Evolutionary conservation across 1,139 yeast species (phyloP), one percentile per base, ranked within the genome.

Genomic region (Martiniozyma asiatica): DNA sequence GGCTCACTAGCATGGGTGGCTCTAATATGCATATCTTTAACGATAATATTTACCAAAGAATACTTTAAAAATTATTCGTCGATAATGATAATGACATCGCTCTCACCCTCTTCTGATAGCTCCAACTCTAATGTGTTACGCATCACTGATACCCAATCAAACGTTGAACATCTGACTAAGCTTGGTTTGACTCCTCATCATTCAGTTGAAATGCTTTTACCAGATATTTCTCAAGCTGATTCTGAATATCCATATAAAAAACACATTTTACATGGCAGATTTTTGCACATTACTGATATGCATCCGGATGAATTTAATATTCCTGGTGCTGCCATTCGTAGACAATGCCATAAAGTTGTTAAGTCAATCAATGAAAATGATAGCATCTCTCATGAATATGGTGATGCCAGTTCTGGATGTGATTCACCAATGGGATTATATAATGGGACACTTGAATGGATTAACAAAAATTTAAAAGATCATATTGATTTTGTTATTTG

Each of bases 401-500:
- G 93, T 8, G 81, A 77, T 51, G 81, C 93, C 2, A 57, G 73
- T 39, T 55, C 65, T 25, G 94, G 92, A 2, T 79, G 93, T 49
- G 78, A 71, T 43, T 58, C 84, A 2, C 85, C 94, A 3, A 52
- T 70, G 48, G 51, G 56, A 0, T 55, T 82, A 29, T 71, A 78
- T 55, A 58, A 73, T 14, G 65, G 63, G 10, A 81, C 94, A 0
- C 57, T 82, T 33, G 50, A 62, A 25, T 82, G 92, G 92, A 58
- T 81, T 2, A 53, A 60, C 18, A 59, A 62, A 7, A 73, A 80
- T 41, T 51, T 80, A 34, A 68, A 64, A 37, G 92, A 79, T 48
- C 73, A 80, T 40, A 73, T 82, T 29, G 94, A 82, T 51, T 82
- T 82, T 50, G 75, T 82, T 19, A 67, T 82, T 12, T 82, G 94